Evolutionary conservation across 169 alveolate genomes (phyloP).

Genomic region (Cryptosporidium muris): DNA sequence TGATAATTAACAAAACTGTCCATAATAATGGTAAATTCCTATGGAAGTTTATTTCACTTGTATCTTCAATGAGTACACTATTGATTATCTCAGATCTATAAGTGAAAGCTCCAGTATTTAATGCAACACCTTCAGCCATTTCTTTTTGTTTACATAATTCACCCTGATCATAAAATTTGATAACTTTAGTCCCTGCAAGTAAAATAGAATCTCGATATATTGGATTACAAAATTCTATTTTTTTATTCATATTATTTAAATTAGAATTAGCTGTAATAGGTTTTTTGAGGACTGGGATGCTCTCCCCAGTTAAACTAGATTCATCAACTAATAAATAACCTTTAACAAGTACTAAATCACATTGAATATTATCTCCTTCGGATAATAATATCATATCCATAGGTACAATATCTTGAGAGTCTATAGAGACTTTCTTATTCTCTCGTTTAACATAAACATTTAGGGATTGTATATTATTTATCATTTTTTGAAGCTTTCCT

Average conservation of each 20-base stretch:
- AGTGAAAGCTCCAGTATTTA: constrained; percentile 56
- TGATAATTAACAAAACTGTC: neutral
- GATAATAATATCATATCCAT: constrained; percentile 9
- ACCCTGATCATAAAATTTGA: constrained; percentile 3
- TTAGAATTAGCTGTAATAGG: constrained; percentile 68
- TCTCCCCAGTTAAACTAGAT: constrained; percentile 88
- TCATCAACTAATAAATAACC: constrained; percentile 87
- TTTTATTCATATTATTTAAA: neutral
- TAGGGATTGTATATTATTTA: neutral
- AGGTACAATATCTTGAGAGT: constrained; percentile 29
- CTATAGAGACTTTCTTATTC: neutral
- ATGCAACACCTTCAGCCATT: neutral
- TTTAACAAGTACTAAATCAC: constrained; percentile 84
- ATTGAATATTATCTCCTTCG: constrained; percentile 77
- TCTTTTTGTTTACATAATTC: neutral
- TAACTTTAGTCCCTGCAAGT: constrained; percentile 28
- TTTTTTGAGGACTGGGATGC: constrained; percentile 84
- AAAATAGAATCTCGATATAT: constrained; percentile 30
- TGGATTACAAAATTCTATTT: too few relatives aligned
- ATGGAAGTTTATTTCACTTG: constrained; percentile 9
- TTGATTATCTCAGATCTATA: constrained; percentile 12
- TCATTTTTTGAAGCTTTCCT: constrained; percentile 7
- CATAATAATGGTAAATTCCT: constrained; percentile 44
- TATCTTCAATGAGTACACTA: neutral
- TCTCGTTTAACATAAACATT: constrained; percentile 17